Percentiles rank a stretch among this genome's conserved stretches.
phyloP scores from a whole-genome alignment of 2,329 filamentous ascomycete genomes.

The Fusarium nurragi region DNA sequence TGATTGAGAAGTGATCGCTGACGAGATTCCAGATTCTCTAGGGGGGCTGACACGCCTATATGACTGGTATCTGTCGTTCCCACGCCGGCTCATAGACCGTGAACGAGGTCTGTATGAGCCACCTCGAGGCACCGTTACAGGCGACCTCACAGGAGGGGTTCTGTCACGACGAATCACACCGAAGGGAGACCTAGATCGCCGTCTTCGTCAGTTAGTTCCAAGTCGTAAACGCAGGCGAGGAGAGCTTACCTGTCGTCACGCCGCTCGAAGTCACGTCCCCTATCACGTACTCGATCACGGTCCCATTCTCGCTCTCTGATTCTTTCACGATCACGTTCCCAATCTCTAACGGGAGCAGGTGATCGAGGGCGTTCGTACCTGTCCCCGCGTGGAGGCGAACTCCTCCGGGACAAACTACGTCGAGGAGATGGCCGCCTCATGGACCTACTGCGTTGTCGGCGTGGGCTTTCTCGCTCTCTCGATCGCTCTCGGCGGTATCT shows the following conservation, averaged over 20 bases:
- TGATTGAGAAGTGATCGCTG: slow-evolving; percentile 60
- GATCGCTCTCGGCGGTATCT: slow-evolving; percentile 56
- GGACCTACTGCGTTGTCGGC: slow-evolving; percentile 50
- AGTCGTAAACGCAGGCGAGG: background rate
- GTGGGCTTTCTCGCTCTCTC: slow-evolving; percentile 52
- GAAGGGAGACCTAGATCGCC: slow-evolving; percentile 65
- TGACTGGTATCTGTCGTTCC: slow-evolving; percentile 54
- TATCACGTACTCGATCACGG: slow-evolving; percentile 45
- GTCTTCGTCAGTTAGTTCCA: slow-evolving; percentile 49
- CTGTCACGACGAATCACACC: slow-evolving; percentile 50
- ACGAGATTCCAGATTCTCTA: slow-evolving; percentile 60
- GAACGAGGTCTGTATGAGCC: slow-evolving; percentile 64
- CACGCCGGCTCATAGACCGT: slow-evolving; percentile 60
- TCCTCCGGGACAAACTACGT: slow-evolving; percentile 51
- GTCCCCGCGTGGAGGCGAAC: slow-evolving; percentile 50
- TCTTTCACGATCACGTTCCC: slow-evolving; percentile 48
- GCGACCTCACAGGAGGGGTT: slow-evolving; percentile 45
- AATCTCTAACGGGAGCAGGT: slow-evolving; percentile 51
- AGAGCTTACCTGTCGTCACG: slow-evolving; percentile 54
- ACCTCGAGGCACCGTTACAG: slow-evolving; percentile 47
- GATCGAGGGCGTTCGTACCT: slow-evolving; percentile 53
- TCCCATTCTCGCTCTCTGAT: slow-evolving; percentile 46
- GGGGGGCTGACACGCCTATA: slow-evolving; percentile 60
- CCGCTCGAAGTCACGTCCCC: slow-evolving; percentile 51
- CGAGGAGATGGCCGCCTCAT: slow-evolving; percentile 52